These are phyloP conservation scores for Trypanosoma melophagium DNA, from an alignment of 208 protist species.

Conservation along the genomic window DNA sequence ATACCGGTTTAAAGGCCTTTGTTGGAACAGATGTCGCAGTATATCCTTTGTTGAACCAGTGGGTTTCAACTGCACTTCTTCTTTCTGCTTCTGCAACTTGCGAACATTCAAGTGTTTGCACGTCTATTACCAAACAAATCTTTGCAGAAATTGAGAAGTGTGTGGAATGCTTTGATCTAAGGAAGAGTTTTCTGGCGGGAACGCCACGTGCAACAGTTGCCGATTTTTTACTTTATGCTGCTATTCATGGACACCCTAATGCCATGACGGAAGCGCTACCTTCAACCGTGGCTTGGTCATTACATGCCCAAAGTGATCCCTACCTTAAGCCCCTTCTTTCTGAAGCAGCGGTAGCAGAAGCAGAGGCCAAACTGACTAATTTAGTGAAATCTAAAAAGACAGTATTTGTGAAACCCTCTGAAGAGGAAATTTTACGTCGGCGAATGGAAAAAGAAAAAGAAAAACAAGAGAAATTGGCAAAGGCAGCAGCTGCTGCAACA, in stretches of 20 bases:
- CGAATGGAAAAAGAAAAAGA: slow-evolving; percentile 74
- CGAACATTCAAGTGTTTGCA: slow-evolving; percentile 5
- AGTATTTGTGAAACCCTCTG: slow-evolving; percentile 69
- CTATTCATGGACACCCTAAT: slow-evolving; percentile 48
- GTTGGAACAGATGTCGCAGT: slow-evolving; percentile 30
- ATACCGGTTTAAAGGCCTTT: slow-evolving; percentile 19
- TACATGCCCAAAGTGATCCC: slow-evolving; percentile 39
- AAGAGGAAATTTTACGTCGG: slow-evolving; percentile 79
- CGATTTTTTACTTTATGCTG: slow-evolving; percentile 71
- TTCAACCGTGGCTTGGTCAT: slow-evolving; percentile 43
- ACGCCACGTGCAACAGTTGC: slow-evolving; percentile 59
- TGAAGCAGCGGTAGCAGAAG: slow-evolving; percentile 8
- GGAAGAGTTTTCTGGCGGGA: slow-evolving; percentile 42
- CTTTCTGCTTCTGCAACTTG: slow-evolving; percentile 27
- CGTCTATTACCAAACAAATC: slow-evolving; percentile 38
- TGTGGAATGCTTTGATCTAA: slow-evolving; percentile 32
- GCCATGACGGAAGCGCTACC: slow-evolving; percentile 26
- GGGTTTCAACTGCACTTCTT: slow-evolving; percentile 43
- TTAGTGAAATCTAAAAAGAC: slow-evolving; percentile 18
- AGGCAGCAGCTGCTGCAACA: slow-evolving; percentile 31
- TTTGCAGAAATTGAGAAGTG: slow-evolving; percentile 53
- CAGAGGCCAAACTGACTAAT: slow-evolving; percentile 6
- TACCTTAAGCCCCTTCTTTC: slow-evolving; percentile 40
- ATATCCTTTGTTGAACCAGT: slow-evolving; percentile 53
- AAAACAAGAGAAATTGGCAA: slow-evolving; percentile 59